These are phyloP conservation scores for Nothophaeocryptopus gaeumannii DNA, from an alignment of 2,329 filamentous ascomycete genomes.

Conservation along the genomic window DNA sequence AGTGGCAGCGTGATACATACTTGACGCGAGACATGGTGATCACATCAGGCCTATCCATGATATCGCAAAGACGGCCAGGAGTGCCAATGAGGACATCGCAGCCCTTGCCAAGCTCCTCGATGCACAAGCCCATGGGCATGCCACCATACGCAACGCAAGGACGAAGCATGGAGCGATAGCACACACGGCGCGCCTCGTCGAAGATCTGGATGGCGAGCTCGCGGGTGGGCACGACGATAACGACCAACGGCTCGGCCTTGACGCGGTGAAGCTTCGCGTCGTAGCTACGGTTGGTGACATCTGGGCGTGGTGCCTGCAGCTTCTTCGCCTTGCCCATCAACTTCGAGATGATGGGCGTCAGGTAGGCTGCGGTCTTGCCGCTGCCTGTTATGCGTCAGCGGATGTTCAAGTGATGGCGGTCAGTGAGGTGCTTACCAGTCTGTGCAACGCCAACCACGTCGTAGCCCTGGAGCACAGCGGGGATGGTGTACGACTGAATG, in stretches of 20 bases:
- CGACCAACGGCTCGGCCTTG: conserved; percentile 80
- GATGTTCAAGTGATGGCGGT: neutral
- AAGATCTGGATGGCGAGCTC: conserved; percentile 94
- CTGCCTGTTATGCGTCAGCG: conserved; percentile 61
- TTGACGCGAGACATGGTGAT: conserved; percentile 73
- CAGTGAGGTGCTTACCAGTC: conserved; percentile 63
- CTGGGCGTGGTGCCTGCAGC: conserved; percentile 73
- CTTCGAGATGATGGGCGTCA: conserved; percentile 83
- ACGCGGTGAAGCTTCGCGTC: conserved; percentile 52
- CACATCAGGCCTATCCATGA: conserved; percentile 68
- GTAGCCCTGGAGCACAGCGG: conserved; percentile 70
- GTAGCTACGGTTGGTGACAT: conserved; percentile 46
- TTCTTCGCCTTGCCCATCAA: conserved; percentile 96
- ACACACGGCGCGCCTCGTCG: conserved; percentile 86
- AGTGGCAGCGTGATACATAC: conserved; percentile 42
- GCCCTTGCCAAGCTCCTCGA: conserved; percentile 71
- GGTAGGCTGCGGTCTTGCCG: conserved; percentile 90
- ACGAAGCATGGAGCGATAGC: conserved; percentile 91
- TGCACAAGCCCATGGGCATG: conserved; percentile 66
- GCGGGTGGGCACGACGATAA: conserved; percentile 81
- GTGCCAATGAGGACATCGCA: conserved; percentile 89
- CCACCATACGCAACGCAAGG: conserved; percentile 90
- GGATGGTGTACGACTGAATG: conserved; percentile 82
- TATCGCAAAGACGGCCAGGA: conserved; percentile 79
- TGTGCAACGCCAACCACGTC: conserved; percentile 90